Evolutionary conservation across 2,329 filamentous ascomycete genomes (phyloP).

Genomic region (Colletotrichum sp.): DNA sequence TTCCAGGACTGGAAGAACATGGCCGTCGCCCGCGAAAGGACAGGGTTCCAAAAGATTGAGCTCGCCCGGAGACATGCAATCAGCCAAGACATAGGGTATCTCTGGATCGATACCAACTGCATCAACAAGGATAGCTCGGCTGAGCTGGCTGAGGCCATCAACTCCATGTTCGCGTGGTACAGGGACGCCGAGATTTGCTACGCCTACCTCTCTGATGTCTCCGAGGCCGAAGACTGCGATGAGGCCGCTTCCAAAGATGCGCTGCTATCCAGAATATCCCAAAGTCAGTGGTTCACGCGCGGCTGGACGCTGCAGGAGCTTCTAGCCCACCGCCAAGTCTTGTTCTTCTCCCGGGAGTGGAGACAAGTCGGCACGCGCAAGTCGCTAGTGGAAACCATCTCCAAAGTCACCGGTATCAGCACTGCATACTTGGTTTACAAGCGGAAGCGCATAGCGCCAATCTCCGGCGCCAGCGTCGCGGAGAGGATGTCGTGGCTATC

Average conservation of each 20-base stretch:
- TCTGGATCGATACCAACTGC: constrained; percentile 24
- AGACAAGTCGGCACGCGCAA: neutral
- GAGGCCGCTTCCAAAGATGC: neutral
- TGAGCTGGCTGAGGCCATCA: constrained; percentile 17
- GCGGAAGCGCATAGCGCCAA: neutral
- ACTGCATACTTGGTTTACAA: neutral
- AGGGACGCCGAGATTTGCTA: constrained; percentile 14
- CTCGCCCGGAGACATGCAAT: constrained; percentile 2
- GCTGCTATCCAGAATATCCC: neutral
- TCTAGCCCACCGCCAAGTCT: constrained; percentile 12
- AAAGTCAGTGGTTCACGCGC: constrained; percentile 22
- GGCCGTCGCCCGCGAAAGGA: neutral
- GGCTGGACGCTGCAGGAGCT: constrained; percentile 26
- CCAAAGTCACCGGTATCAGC: neutral
- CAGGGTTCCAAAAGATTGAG: constrained; percentile 9
- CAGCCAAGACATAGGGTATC: constrained; percentile 1
- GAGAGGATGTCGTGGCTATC: constrained; percentile 34
- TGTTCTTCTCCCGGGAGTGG: constrained; percentile 21
- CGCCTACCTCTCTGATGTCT: constrained; percentile 14
- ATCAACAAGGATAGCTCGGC: constrained; percentile 21
- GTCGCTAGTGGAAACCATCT: neutral
- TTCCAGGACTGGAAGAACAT: constrained; percentile 19
- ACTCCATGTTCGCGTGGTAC: constrained; percentile 23
- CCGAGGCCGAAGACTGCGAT: neutral
- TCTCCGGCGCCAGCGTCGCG: constrained; percentile 25